These are phyloP conservation scores for Leccinum barrowsii DNA, from an alignment of 768 basidiomycete species.

Conservation along the genomic window DNA sequence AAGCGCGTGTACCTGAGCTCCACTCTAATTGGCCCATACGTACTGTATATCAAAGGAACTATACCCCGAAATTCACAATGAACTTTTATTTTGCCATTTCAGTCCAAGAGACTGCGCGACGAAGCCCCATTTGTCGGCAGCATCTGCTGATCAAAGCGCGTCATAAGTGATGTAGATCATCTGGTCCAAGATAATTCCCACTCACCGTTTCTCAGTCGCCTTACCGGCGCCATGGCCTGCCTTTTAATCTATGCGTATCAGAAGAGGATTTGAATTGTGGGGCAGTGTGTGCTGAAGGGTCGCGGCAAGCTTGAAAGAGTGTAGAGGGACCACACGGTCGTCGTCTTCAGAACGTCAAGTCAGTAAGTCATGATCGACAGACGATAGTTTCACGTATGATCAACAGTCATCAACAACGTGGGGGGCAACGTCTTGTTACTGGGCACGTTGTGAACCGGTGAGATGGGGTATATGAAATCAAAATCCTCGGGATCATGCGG, in stretches of 20 bases:
- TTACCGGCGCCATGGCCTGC: slow-evolving; percentile 81
- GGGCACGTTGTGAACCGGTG: slow-evolving; percentile 79
- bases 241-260: slow-evolving; percentile 77
- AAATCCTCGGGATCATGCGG: slow-evolving; percentile 75
- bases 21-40: neutral
- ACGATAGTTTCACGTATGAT: slow-evolving; percentile 50
- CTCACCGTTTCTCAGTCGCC: slow-evolving; percentile 63
- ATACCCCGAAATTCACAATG: slow-evolving; percentile 1
- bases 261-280: slow-evolving; percentile 66
- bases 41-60: neutral
- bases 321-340: slow-evolving; percentile 82
- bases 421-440: slow-evolving; percentile 60
- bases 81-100: slow-evolving; percentile 29
- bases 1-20: neutral
- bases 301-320: slow-evolving; percentile 81
- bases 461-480: slow-evolving; percentile 79
- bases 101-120: slow-evolving; percentile 63
- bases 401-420: slow-evolving; percentile 74
- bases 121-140: slow-evolving; percentile 76
- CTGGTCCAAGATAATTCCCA: neutral
- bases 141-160: slow-evolving; percentile 49
- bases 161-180: neutral
- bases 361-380: slow-evolving; percentile 1
- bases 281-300: slow-evolving; percentile 66
- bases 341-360: slow-evolving; percentile 49